Base-by-base conservation (phyloP, 352 stramenopile genomes). In the Phytophthora sp. region DNA sequence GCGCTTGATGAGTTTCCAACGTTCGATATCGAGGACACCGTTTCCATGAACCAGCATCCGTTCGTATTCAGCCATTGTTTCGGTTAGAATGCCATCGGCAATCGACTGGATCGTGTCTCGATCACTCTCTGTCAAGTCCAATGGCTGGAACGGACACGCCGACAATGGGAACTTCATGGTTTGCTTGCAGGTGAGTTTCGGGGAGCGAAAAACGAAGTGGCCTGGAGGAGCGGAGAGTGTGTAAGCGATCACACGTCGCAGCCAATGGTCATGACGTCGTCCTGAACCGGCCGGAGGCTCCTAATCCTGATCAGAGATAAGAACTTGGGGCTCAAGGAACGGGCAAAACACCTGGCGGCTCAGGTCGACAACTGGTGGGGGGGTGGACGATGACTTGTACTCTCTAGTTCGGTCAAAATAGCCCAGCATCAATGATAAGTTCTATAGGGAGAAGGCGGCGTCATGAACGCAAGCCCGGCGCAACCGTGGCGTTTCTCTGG, bases 1-100 rank as follows among this genome's bases (percentile, higher is more conserved):
- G 0, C 65, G 69, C 52, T 82, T 83, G 55, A 89, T 62, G 15
- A 71, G 51, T 46, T 87, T 85, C 77, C 80, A 89, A 2, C 69
- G 57, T 24, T 72, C 73, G 7, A 50, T 66, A 57, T 82, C 69
- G n/a, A 89, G 24, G 8, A 70, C 59, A 21, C 76, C 74, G 21
- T 82, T 57, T 31, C 67, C 59, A 11, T 64, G 63, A 16, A 72
- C 15, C 2, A 84, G 57, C 60, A 79, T 76, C 24, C 65, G 35
- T 35, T 84, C 73, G 36, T 85, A 79, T 38, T 88, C 74, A 12
- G 57, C 56, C 53, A 85, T 63, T 2, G 68, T 82, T 26, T 79
- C 71, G 2, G 24, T 30, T 21, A 79, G 30, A n/a, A 76, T 74
- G 16, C 30, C 41, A 42, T 76, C 58, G 5, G 67, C 61, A 4